Conservation (phyloP, 805 yeast species). For the Candida rishiriensis region DNA sequence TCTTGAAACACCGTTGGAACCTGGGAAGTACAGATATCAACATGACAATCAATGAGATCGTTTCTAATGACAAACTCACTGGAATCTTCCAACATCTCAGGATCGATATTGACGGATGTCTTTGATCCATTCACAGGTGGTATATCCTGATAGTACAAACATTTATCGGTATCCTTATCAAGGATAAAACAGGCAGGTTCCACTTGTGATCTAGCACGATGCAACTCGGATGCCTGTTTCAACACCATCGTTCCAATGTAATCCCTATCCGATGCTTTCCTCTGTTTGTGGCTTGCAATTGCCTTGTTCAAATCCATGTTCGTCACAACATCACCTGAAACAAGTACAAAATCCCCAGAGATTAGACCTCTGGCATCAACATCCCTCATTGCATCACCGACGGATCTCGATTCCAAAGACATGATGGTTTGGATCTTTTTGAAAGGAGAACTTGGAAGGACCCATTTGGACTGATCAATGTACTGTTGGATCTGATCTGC, state of each 20-base stretch:
- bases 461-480: slow-evolving; percentile 72
- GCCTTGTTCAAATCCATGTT: slow-evolving; percentile 78
- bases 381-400: slow-evolving; percentile 97
- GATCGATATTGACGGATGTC: slow-evolving; percentile 62
- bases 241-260: slow-evolving; percentile 93
- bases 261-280: slow-evolving; percentile 75
- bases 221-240: slow-evolving; percentile 77
- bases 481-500: slow-evolving; percentile 84
- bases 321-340: slow-evolving; percentile 94
- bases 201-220: slow-evolving; percentile 74
- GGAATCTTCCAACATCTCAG: slow-evolving; percentile 74
- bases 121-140: slow-evolving; percentile 48
- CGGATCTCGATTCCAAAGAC: slow-evolving; percentile 83
- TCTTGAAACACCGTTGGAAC: slow-evolving; percentile 96
- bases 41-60: slow-evolving; percentile 93
- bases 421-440: slow-evolving; percentile 68
- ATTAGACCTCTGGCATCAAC: slow-evolving; percentile 87
- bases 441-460: slow-evolving; percentile 69
- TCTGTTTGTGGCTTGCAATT: slow-evolving; percentile 65
- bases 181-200: slow-evolving; percentile 84
- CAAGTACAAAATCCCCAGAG: slow-evolving; percentile 82
- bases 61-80: slow-evolving; percentile 79
- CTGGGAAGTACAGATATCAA: slow-evolving; percentile 90
- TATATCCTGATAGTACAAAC: slow-evolving; percentile 79
- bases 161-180: slow-evolving; percentile 67